Conservation (phyloP, 495 filamentous ascomycete genomes). For the Hyaloscypha finlandica region DNA sequence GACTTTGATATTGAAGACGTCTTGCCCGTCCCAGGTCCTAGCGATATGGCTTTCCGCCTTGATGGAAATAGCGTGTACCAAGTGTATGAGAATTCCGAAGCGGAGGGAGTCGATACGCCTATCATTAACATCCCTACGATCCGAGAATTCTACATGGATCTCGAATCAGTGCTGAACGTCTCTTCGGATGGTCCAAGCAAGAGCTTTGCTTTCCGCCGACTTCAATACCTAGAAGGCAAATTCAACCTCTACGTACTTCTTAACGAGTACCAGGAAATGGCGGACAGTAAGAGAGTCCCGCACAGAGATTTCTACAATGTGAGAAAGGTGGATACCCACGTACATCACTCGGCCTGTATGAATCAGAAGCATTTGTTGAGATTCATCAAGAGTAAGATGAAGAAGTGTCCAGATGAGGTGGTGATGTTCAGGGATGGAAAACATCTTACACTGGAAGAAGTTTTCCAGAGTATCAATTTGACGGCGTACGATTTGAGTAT, state of each 20-base stretch:
- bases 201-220: conserved; percentile 90
- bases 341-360: conserved; percentile 99
- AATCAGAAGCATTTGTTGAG: conserved; percentile 98
- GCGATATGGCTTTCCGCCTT: conserved; percentile 71
- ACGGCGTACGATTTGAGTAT: conserved; percentile 98
- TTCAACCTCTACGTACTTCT: conserved; percentile 90
- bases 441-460: conserved; percentile 85
- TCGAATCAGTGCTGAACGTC: conserved; percentile 80
- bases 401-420: conserved; percentile 91
- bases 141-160: conserved; percentile 91
- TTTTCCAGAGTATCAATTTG: conserved; percentile 95
- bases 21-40: conserved; percentile 66
- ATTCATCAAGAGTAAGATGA: conserved; percentile 99
- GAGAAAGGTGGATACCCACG: conserved; percentile 97
- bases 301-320: conserved; percentile 99
- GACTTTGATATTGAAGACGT: conserved; percentile 84
- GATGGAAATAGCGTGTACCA: conserved; percentile 89
- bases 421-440: conserved; percentile 93
- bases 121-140: conserved; percentile 82
- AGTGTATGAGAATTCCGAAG: conserved; percentile 71
- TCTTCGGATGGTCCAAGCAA: conserved; percentile 96
- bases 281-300: conserved; percentile 95
- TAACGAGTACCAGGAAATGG: conserved; percentile 97
- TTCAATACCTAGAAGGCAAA: conserved; percentile 94
- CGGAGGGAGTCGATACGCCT: conserved; percentile 62